Evolutionary conservation across 352 stramenopile genomes (phyloP), one percentile per base, ranked within the genome.

Genomic region (Pythium brassicae): DNA sequence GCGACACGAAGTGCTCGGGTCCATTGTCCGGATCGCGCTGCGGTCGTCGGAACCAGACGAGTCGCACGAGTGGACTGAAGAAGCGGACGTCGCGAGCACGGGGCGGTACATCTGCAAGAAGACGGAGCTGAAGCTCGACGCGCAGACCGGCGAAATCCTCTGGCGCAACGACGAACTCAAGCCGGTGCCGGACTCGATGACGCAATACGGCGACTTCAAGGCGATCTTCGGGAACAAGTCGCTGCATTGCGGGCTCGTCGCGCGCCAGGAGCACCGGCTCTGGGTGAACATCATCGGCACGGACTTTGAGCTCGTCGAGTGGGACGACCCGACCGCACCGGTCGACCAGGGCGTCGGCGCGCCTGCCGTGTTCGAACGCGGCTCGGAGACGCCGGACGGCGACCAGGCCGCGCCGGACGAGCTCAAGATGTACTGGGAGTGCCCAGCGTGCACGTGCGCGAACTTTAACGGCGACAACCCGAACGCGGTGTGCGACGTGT

Each of bases 141-240:
- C 82, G 1, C 86, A 96, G 60, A 93, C 82, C 2, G 86, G 83
- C 26, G 85, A 96, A 50, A 94, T 96, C 61, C 57, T 96, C 49
- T 96, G 87, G 87, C 78, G 87, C 58, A 96, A 96, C 55, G 87
- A 96, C 49, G 87, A 95, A 55, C 63, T 96, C 4, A 95, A 94
- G 55, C 87, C 87, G 14, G 81, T 96, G n/a, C 87, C 86, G 5
- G 87, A 96, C 59, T 93, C 83, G 2, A 96, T 96, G 87, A 92
- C 86, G 1, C 87, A 96, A 55, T 94, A 87, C 50, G 73, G 72
- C 17, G 87, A 96, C 49, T 96, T 94, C 53, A 88, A 86, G 58
- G 66, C 68, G 17, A 76, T 93, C 56, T 95, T 95, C 62, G 86
- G 86, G 4, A 90, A 82, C 52, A 85, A 88, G 50, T 87, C 86